Evolutionary conservation across 2,329 filamentous ascomycete genomes (phyloP).

Genomic region (Nigrospora sphaerica): DNA sequence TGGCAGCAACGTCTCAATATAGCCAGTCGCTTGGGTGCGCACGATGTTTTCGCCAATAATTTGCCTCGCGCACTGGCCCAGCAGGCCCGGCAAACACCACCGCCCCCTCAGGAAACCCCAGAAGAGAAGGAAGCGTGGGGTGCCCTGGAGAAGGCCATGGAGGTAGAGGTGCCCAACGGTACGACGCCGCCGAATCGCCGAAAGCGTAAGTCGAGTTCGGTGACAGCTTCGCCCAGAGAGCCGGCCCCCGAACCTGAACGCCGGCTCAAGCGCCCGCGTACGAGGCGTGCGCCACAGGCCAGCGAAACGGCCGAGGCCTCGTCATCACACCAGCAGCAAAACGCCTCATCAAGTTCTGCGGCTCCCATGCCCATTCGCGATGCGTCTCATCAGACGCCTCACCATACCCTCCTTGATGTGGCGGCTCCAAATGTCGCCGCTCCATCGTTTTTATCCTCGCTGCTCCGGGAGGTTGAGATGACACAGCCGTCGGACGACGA

Average conservation of each 20-base stretch:
- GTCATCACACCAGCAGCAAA: constrained; percentile 28
- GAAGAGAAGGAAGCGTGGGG: constrained; percentile 87
- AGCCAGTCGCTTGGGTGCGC: constrained; percentile 71
- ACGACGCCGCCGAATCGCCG: constrained; percentile 42
- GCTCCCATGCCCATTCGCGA: constrained; percentile 11
- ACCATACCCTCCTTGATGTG: not conserved
- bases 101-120: constrained; percentile 57
- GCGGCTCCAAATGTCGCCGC: constrained; percentile 20
- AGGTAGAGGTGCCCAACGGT: constrained; percentile 47
- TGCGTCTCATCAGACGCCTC: not conserved
- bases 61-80: constrained; percentile 52
- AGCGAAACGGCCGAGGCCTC: constrained; percentile 26
- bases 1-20: constrained; percentile 83
- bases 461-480: constrained; percentile 81
- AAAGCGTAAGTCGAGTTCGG: constrained; percentile 68
- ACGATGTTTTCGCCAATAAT: constrained; percentile 61
- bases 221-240: constrained; percentile 64
- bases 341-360: constrained; percentile 3
- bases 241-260: constrained; percentile 66
- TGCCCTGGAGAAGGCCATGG: constrained; percentile 77
- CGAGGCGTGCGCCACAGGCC: constrained; percentile 53
- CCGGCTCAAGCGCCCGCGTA: constrained; percentile 81
- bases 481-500: constrained; percentile 53
- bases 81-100: constrained; percentile 39
- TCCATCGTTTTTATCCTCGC: constrained; percentile 77